Percentiles rank a stretch among this genome's conserved stretches.
Conservation (phyloP, 495 filamentous ascomycete genomes). For the Tuber indicum region DNA sequence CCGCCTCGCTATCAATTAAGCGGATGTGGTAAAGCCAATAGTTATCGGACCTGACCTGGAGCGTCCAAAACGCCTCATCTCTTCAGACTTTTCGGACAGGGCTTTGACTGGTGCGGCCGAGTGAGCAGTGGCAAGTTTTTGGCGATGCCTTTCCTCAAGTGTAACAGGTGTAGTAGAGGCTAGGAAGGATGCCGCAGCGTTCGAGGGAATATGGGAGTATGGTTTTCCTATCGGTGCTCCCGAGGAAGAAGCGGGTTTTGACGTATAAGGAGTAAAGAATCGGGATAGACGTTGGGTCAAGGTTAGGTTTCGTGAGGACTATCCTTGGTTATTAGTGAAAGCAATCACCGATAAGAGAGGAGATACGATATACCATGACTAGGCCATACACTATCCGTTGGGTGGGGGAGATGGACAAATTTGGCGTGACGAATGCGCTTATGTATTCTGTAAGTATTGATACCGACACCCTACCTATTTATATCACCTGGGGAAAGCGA, state of each 20-base stretch:
- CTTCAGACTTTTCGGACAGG: not conserved
- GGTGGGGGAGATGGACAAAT: not conserved
- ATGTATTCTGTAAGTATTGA: not conserved
- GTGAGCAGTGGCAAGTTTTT: not conserved
- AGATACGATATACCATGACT: not conserved
- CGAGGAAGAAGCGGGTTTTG: not conserved
- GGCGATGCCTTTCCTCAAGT: not conserved
- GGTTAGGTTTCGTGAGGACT: not conserved
- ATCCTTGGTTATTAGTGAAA: not conserved
- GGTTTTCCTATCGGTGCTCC: not conserved
- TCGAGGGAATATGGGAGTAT: not conserved
- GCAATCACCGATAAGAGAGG: not conserved
- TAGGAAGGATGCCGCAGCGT: not conserved
- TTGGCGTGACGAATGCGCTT: not conserved
- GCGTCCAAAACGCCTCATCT: not conserved
- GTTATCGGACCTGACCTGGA: not conserved
- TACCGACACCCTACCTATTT: not conserved
- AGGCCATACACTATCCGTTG: not conserved
- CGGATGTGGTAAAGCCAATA: not conserved
- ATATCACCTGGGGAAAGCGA: not conserved
- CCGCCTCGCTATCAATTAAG: not conserved
- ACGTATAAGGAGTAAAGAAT: not conserved
- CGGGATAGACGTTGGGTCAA: not conserved
- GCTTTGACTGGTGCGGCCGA: not conserved
- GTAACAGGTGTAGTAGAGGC: not conserved